A percentile compares a stretch with the other conserved stretches of the same genome.
Evolutionary conservation across 139 green algal species (phyloP).

Genomic region (Medakamo hakoo): DNA sequence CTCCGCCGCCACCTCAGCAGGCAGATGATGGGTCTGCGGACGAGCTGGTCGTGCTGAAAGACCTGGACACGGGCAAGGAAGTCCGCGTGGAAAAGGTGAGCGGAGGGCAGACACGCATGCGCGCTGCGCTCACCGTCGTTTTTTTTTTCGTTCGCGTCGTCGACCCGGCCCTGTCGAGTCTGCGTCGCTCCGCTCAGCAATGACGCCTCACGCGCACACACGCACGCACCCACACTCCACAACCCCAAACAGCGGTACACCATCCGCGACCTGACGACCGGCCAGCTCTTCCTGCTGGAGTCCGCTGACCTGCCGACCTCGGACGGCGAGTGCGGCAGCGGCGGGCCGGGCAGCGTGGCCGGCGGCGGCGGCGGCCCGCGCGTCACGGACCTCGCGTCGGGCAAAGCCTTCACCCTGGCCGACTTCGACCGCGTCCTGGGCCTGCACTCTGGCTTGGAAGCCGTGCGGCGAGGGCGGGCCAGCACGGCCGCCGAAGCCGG

Average conservation of each 20-base stretch:
- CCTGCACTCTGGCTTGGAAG: not conserved
- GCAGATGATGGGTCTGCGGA: no score
- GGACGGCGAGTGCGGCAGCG: not conserved
- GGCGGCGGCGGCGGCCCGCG: no score
- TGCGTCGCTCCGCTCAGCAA: no score
- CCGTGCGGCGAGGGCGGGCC: no score
- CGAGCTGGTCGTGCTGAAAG: not conserved
- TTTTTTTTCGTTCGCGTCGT: not conserved
- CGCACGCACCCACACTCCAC: not conserved
- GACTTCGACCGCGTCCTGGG: not conserved
- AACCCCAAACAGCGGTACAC: not conserved
- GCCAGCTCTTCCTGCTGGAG: not conserved
- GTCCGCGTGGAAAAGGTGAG: not conserved
- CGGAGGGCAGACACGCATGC: not conserved
- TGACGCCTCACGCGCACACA: not conserved
- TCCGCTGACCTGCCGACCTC: not conserved
- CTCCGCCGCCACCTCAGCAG: no score
- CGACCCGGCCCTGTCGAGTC: no score
- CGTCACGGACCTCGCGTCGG: not conserved
- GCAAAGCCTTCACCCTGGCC: not conserved
- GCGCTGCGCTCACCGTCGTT: not conserved
- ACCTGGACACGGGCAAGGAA: not conserved
- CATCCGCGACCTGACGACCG: not conserved
- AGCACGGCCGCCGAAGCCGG: no score
- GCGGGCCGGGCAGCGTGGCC: no score